These are phyloP conservation scores for Chloroidium sp. DNA, from an alignment of 163 green algal species.

Conservation along the genomic window DNA sequence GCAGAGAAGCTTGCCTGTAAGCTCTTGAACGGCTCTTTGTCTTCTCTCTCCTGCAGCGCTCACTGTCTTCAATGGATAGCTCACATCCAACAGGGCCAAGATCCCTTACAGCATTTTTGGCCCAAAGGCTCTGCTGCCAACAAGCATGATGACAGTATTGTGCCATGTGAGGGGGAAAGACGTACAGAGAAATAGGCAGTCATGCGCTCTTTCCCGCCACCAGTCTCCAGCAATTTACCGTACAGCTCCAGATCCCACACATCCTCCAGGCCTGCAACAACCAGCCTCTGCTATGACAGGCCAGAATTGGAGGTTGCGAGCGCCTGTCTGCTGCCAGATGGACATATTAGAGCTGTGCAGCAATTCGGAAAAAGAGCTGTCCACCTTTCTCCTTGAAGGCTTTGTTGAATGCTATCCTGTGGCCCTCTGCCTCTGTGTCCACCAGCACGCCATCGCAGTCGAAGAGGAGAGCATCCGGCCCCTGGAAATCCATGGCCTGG, in stretches of 20 bases:
- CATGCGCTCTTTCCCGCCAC: constrained; percentile 98
- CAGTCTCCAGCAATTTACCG: constrained; percentile 87
- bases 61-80: too few species aligned
- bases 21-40: constrained; percentile 62
- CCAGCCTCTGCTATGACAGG: too few species aligned
- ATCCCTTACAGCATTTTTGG: too few species aligned
- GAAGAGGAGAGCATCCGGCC: constrained; percentile 55
- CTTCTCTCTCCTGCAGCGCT: constrained; percentile 33
- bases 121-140: too few species aligned
- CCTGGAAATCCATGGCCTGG: too few species aligned
- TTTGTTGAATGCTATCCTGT: constrained; percentile 80
- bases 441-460: constrained; percentile 84
- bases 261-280: constrained; percentile 55
- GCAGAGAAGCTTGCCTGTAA: constrained; percentile 33
- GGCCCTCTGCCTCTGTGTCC: constrained; percentile 79
- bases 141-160: too few species aligned
- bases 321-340: too few species aligned
- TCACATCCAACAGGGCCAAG: too few species aligned
- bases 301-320: too few species aligned
- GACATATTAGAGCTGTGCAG: too few species aligned
- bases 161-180: too few species aligned
- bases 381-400: constrained; percentile 79
- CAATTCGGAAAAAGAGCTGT: neutral
- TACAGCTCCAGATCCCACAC: constrained; percentile 90
- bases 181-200: constrained; percentile 80